Evolutionary conservation across 257 asterid genomes (phyloP).

Genomic region (Nicotiana sylvestris): DNA sequence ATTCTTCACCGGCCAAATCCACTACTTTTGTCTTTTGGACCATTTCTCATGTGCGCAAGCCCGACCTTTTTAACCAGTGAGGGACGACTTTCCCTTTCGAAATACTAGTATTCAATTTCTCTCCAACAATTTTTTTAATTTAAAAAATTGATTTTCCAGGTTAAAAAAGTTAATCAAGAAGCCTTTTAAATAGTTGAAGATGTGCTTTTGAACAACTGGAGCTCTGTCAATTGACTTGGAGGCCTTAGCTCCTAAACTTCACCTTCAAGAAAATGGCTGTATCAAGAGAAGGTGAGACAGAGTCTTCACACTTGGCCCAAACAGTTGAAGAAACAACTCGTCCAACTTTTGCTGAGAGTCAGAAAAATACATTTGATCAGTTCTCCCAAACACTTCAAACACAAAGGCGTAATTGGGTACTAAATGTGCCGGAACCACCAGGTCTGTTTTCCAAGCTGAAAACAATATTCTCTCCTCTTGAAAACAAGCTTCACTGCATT

Average conservation of each 20-base stretch:
- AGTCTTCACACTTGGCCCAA: constrained; percentile 15
- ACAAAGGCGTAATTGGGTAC: constrained; percentile 23
- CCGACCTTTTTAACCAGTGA: not conserved
- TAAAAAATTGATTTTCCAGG: not conserved
- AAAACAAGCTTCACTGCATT: constrained; percentile 4
- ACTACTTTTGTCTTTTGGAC: too few species aligned
- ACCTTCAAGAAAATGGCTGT: not conserved
- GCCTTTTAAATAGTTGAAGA: constrained; percentile 1
- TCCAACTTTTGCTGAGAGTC: not conserved
- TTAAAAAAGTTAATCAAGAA: not conserved
- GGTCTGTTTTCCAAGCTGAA: constrained; percentile 10
- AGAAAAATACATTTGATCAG: constrained; percentile 8
- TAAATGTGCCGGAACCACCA: constrained; percentile 36
- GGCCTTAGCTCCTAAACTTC: not conserved
- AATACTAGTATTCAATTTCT: not conserved
- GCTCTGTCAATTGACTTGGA: not conserved
- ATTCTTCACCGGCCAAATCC: too few species aligned
- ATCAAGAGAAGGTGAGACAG: constrained; percentile 11
- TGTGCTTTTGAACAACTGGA: not conserved
- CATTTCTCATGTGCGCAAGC: too few species aligned
- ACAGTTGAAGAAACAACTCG: constrained; percentile 8
- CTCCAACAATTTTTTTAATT: not conserved
- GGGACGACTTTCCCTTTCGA: not conserved
- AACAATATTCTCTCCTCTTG: not conserved
- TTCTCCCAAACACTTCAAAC: constrained; percentile 34